Evolutionary conservation across 257 asterid genomes (phyloP).

Genomic region (Buddleja alternifolia): DNA sequence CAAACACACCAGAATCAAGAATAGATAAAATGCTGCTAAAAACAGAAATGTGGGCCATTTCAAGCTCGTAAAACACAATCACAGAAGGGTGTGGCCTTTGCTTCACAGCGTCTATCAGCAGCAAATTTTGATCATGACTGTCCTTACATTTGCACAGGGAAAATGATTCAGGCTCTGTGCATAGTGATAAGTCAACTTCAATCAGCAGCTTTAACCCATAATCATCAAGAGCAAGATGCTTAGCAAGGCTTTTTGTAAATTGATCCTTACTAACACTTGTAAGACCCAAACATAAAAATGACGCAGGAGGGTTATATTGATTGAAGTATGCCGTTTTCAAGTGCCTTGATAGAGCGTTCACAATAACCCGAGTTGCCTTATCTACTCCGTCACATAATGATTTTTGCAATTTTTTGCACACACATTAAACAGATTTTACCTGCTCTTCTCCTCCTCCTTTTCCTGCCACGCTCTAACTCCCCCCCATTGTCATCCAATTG

Average conservation of each 20-base stretch:
- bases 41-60: constrained; percentile 25
- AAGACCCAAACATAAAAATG: constrained; percentile 29
- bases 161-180: constrained; percentile 27
- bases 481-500: not conserved
- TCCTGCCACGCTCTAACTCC: not conserved
- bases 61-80: constrained; percentile 22
- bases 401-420: constrained; percentile 3
- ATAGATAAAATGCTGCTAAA: constrained; percentile 26
- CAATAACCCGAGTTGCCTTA: constrained; percentile 17
- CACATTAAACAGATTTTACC: constrained; percentile 2
- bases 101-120: constrained; percentile 23
- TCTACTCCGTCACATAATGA: not conserved
- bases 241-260: constrained; percentile 8
- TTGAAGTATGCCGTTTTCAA: not conserved
- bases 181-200: constrained; percentile 26
- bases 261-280: constrained; percentile 14
- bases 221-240: constrained; percentile 20
- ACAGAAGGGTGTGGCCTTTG: constrained; percentile 24
- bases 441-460: not conserved
- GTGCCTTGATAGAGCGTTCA: constrained; percentile 13
- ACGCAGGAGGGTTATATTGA: not conserved
- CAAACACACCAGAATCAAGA: constrained; percentile 13
- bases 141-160: no score
- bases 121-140: no score
- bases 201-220: constrained; percentile 17